Evolutionary conservation across 2,329 filamentous ascomycete species (phyloP), one percentile per base, ranked within the genome.

Genomic region (Meredithiella fracta): DNA sequence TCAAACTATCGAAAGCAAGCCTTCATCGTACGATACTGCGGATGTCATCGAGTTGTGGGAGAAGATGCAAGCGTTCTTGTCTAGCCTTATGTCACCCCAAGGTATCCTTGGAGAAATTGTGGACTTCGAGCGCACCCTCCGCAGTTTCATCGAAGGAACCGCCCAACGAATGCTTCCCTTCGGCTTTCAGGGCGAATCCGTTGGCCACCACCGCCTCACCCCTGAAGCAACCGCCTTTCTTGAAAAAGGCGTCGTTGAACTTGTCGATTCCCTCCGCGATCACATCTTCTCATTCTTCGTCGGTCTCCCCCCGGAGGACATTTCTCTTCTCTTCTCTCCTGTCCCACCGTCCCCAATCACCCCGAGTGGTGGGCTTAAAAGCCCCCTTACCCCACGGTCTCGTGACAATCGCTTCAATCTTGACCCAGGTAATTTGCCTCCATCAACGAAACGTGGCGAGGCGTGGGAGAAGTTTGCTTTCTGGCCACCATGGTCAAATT

Each of bases 391-490:
- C 26, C 76, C 79, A 1, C 75, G 77, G 3, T 76, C 77, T 17
- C 78, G 81, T 55, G 85, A 87, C 62, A 82, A 84, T 49, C 79
- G 85, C 1, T 91, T 94, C 68, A 85, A 82, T 56, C 80, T 95
- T 59, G 88, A 95, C 64, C 74, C 80, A 0, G 84, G 78, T 64
- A 89, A 86, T 60, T 72, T 86, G 1, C 90, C 88, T 1, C 80
- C 82, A 9, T 87, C 85, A 0, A 86, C 88, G 0, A 86, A 77
- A 62, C 79, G 78, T 47, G 91, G 90, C 4, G 88, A 95, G 62
- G 72, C 83, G 0, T 97, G 89, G 88, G 92, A 97, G 65, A 85
- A 91, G 70, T 80, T 92, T 67, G 91, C 90, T 0, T 98, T 97
- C 68, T 97, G 91, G 90, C 90, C 91, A 3, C 92, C 91, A 0